Evolutionary conservation across 768 basidiomycete species (phyloP), one percentile per base, ranked within the genome.

Genomic region (Hirschioporus abietinus): DNA sequence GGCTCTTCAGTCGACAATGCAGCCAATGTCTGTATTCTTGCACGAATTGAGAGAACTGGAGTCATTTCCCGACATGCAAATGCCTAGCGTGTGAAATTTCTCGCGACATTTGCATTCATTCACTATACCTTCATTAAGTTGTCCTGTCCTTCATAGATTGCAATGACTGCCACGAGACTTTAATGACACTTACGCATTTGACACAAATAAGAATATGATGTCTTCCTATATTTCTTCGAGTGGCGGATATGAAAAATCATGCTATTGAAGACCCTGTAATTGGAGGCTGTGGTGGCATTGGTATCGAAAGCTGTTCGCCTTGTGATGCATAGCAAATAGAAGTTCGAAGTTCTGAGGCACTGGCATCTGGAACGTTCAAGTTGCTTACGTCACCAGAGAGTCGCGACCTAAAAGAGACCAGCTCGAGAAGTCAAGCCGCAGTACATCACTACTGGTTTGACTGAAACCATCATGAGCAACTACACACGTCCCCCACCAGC

Each of bases 1-100:
- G 61, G 88, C 94, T 7, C 78, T 98, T 59, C 82, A 91, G 65
- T 89, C 83, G 59, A 83, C 90, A 24, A 85, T 93, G 63, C 91
- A 96, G 76, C 95, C 92, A 12, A 52, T 52, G 42, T 52, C 42
- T 10, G 42, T 52, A 10, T 52, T 52, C 42, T 52, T 52, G 42
- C 42, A 52, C 20, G 42, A 52, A 15, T 52, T 52, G 42, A 52
- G 42, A 52, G 42, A 52, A 20, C 3, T 52, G 12, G 42, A 52
- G 12, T 10, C 42, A 20, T 52, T 52, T 52, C 2, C 42, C 1
- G 42, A 52, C 42, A 52, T 36, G 35, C 42, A 52, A 52, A 52
- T 52, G 42, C 42, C 42, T 20, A 52, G 42, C 42, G 42, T 52
- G 1, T 52, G 42, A 52, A 52, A 52, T 2, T 20, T 10, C 12